Percentiles rank a stretch among this genome's conserved stretches.
Evolutionary conservation across 2,329 filamentous ascomycete species (phyloP).

Genomic region (Pseudogymnoascus sp.): DNA sequence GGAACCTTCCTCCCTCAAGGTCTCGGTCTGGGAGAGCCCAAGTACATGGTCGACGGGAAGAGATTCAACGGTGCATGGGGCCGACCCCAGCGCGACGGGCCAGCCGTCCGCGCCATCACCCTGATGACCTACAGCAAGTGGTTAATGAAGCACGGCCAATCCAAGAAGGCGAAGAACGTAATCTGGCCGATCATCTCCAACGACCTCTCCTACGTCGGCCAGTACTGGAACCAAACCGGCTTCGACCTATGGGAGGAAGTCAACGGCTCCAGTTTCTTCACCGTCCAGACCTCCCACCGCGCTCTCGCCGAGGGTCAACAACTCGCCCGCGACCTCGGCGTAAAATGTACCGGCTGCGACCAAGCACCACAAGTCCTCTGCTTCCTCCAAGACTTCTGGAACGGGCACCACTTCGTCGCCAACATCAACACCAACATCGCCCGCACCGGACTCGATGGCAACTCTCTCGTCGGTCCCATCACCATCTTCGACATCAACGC

Average conservation of each 20-base stretch:
- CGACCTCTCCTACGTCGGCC: slow-evolving; percentile 64
- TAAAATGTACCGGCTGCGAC: slow-evolving; percentile 50
- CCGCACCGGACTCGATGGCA: slow-evolving; percentile 62
- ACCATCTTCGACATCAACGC: slow-evolving; percentile 62
- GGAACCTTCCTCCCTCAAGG: slow-evolving; percentile 32
- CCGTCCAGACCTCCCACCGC: slow-evolving; percentile 59
- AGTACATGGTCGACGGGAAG: slow-evolving; percentile 57
- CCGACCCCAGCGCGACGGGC: slow-evolving; percentile 71
- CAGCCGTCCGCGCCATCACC: slow-evolving; percentile 65
- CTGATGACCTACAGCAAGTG: slow-evolving; percentile 65
- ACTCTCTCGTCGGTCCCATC: slow-evolving; percentile 58
- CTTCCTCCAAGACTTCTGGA: slow-evolving; percentile 68
- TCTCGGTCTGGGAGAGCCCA: slow-evolving; percentile 58
- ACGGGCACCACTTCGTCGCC: slow-evolving; percentile 51
- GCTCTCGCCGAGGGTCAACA: slow-evolving; percentile 57
- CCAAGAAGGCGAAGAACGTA: slow-evolving; percentile 37
- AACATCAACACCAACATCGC: slow-evolving; percentile 58
- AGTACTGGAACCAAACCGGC: slow-evolving; percentile 57
- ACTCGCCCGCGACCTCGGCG: slow-evolving; percentile 54
- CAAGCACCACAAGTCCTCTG: slow-evolving; percentile 62
- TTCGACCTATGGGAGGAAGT: slow-evolving; percentile 85
- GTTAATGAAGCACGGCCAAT: slow-evolving; percentile 54
- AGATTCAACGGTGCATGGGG: slow-evolving; percentile 62
- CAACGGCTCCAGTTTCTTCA: slow-evolving; percentile 70
- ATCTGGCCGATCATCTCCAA: slow-evolving; percentile 68